A percentile compares a stretch with the other conserved stretches of the same genome.
Evolutionary conservation across 371 early-diverging fungal genomes (phyloP).

Genomic region (Rhizopus sp.): DNA sequence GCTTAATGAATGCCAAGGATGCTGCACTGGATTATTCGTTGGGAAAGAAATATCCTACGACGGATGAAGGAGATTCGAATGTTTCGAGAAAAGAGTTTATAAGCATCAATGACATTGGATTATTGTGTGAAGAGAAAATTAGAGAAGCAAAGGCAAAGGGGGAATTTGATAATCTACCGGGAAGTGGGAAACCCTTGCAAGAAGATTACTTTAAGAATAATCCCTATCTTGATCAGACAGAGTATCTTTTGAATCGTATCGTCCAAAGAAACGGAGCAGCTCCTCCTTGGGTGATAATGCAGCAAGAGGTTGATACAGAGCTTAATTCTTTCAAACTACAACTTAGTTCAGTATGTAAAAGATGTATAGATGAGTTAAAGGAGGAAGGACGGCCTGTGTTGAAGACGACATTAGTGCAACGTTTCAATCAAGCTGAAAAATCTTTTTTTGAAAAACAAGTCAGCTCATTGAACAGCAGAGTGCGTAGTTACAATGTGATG

Average conservation of each 20-base stretch:
- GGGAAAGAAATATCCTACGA: conserved; percentile 16
- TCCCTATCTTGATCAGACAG: conserved; percentile 47
- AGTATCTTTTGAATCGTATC: conserved; percentile 51
- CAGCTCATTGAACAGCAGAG: conserved; percentile 12
- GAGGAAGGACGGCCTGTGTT: background rate
- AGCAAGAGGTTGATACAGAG: conserved; percentile 49
- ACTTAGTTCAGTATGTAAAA: conserved; percentile 17
- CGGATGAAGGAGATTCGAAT: conserved; percentile 5
- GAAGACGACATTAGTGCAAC: conserved; percentile 4
- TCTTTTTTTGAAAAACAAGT: conserved; percentile 19
- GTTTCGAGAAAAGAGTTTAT: background rate
- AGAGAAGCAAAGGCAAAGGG: conserved; percentile 43
- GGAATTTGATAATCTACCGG: conserved; percentile 48
- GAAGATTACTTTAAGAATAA: conserved; percentile 36
- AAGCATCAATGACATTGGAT: conserved; percentile 21
- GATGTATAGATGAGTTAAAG: conserved; percentile 8
- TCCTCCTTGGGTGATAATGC: conserved; percentile 55
- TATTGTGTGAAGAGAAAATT: conserved; percentile 44
- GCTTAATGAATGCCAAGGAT: conserved; percentile 26
- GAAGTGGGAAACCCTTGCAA: conserved; percentile 47
- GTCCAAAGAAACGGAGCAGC: conserved; percentile 50
- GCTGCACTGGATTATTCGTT: conserved; percentile 28
- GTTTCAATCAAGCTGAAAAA: conserved; percentile 20
- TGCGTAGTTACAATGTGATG: conserved; percentile 42
- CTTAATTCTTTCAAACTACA: conserved; percentile 31